Conservation (phyloP, 352 stramenopile species). For the Pythium pectinolyticum region DNA sequence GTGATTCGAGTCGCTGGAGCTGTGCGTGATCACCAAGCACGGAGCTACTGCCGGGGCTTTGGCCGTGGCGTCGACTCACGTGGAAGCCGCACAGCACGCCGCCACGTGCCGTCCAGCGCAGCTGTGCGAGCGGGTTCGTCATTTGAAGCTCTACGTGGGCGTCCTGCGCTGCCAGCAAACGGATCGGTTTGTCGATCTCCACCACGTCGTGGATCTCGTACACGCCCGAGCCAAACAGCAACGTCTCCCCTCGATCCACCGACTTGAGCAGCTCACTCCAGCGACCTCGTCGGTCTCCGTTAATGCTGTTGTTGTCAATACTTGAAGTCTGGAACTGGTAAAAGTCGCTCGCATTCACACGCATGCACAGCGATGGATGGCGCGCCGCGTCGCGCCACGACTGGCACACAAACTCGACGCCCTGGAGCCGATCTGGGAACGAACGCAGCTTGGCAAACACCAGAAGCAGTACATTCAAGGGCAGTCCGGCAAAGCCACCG, state of each 20-base stretch:
- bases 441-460: constrained; percentile 87
- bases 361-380: constrained; percentile 45
- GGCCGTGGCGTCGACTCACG: constrained; percentile 39
- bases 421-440: constrained; percentile 50
- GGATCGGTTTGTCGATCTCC: constrained; percentile 45
- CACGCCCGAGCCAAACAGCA: constrained; percentile 70
- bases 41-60: too few species aligned
- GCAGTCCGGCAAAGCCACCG: constrained; percentile 79
- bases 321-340: constrained; percentile 19
- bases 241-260: constrained; percentile 42
- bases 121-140: constrained; percentile 40
- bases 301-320: too few species aligned
- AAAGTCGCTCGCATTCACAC: constrained; percentile 55
- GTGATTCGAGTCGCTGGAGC: too few species aligned
- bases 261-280: constrained; percentile 32
- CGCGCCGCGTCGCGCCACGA: constrained; percentile 48
- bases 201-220: constrained; percentile 58
- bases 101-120: constrained; percentile 58
- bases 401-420: constrained; percentile 50
- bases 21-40: too few species aligned
- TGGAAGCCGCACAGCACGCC: constrained; percentile 70
- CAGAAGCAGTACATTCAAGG: constrained; percentile 64
- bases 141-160: constrained; percentile 75
- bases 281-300: neutral
- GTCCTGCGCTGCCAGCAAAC: constrained; percentile 51